These are phyloP conservation scores for Abrus pulchellus DNA, from an alignment of 306 rosid species.

Conservation along the genomic window DNA sequence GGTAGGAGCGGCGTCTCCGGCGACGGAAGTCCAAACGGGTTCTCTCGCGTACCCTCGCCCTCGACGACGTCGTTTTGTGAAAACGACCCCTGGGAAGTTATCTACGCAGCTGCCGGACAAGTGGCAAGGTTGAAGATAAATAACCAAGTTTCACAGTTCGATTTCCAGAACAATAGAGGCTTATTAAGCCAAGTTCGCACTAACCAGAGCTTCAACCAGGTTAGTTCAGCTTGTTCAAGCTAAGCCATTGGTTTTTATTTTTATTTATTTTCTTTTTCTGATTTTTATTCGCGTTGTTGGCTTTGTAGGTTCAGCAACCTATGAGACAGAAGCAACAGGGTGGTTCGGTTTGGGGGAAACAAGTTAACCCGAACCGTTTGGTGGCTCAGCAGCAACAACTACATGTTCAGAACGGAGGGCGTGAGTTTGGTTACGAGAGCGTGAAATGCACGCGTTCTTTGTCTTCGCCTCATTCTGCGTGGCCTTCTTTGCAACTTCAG, in stretches of 20 bases:
- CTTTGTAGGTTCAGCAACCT: conserved; percentile 49
- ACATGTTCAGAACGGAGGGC: conserved; percentile 56
- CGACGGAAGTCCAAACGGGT: conserved; percentile 75
- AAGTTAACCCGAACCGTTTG: conserved; percentile 50
- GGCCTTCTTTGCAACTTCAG: conserved; percentile 49
- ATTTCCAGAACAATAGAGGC: conserved; percentile 45
- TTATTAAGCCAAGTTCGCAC: conserved; percentile 27
- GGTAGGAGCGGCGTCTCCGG: conserved; percentile 56
- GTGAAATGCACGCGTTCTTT: conserved; percentile 48
- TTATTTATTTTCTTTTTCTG: not conserved
- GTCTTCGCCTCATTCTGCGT: conserved; percentile 51
- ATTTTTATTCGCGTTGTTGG: no score
- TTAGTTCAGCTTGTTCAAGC: not conserved
- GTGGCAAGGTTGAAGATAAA: conserved; percentile 77
- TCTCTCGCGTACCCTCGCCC: conserved; percentile 76
- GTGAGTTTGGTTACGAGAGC: conserved; percentile 41
- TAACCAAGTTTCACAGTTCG: conserved; percentile 14
- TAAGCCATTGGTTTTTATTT: not conserved
- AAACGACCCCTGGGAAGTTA: conserved; percentile 71
- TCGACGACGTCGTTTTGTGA: conserved; percentile 67
- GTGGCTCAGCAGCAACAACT: conserved; percentile 55
- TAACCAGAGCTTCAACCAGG: conserved; percentile 53
- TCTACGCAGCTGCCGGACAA: conserved; percentile 78
- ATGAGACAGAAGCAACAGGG: conserved; percentile 47
- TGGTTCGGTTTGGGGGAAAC: conserved; percentile 54